A percentile compares a stretch with the other conserved stretches of the same genome.
Evolutionary conservation across 1,284 basidiomycete species (phyloP).

Genomic region (Singerocomus rubriflavus): DNA sequence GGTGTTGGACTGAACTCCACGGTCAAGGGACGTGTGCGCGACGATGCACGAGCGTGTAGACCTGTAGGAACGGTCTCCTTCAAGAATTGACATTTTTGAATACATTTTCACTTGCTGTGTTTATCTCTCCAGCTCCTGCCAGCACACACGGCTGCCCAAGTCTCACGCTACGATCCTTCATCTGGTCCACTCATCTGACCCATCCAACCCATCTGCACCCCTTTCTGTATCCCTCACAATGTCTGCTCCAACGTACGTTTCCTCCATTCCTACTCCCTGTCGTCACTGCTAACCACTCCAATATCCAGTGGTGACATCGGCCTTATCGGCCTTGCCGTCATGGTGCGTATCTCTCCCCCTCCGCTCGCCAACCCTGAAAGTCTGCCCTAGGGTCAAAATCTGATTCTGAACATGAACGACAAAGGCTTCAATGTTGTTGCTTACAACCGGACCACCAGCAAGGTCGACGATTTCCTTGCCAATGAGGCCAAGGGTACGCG

Average conservation of each 20-base stretch:
- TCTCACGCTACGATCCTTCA: constrained; percentile 26
- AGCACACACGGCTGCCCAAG: neutral
- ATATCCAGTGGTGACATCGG: constrained; percentile 79
- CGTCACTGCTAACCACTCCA: constrained; percentile 2
- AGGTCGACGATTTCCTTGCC: constrained; percentile 93
- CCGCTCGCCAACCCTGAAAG: constrained; percentile 10
- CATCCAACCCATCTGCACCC: constrained; percentile 21
- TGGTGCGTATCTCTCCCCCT: constrained; percentile 54
- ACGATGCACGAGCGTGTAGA: constrained; percentile 9
- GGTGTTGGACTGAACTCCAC: neutral
- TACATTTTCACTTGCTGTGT: constrained; percentile 12
- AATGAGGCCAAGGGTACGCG: constrained; percentile 94
- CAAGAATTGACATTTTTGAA: constrained; percentile 4
- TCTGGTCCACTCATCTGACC: constrained; percentile 25
- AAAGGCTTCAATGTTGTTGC: constrained; percentile 98
- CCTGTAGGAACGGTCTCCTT: constrained; percentile 3
- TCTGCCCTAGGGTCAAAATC: constrained; percentile 78
- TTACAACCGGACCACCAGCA: constrained; percentile 96
- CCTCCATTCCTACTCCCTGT: neutral
- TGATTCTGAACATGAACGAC: constrained; percentile 98
- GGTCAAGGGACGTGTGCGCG: constrained; percentile 3
- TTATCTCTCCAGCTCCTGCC: neutral
- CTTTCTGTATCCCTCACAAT: constrained; percentile 35
- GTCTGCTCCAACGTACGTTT: constrained; percentile 43
- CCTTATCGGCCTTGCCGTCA: constrained; percentile 95